phyloP scores from a whole-genome alignment of 1,284 basidiomycete species.

The Thelephora terrestris region DNA sequence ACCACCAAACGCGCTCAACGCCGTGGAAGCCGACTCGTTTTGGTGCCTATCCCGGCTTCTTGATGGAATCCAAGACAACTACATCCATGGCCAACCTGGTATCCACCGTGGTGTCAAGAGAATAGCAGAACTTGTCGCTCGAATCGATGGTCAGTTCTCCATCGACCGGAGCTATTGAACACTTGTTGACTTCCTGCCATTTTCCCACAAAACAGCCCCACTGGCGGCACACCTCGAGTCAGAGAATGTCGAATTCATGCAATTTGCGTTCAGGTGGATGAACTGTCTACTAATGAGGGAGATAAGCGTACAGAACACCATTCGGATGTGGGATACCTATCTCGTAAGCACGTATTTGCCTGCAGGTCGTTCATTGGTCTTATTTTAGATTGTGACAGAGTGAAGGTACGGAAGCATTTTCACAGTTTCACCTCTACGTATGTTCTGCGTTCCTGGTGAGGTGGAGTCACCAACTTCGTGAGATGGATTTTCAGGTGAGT shows the following conservation, averaged over 20 bases:
- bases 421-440: constrained; percentile 94
- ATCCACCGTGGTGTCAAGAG: constrained; percentile 86
- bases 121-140: constrained; percentile 86
- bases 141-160: constrained; percentile 73
- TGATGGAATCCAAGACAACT: constrained; percentile 96
- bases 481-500: constrained; percentile 93
- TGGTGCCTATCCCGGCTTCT: constrained; percentile 92
- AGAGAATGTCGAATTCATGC: constrained; percentile 95
- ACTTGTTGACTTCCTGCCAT: not conserved
- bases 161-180: not conserved
- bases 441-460: constrained; percentile 90
- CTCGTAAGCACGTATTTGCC: constrained; percentile 47
- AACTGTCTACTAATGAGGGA: constrained; percentile 96
- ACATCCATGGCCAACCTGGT: constrained; percentile 90
- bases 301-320: constrained; percentile 89
- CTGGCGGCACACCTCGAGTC: constrained; percentile 74
- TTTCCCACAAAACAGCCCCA: constrained; percentile 41
- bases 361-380: not conserved
- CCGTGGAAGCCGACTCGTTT: constrained; percentile 91
- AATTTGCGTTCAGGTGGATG: constrained; percentile 99
- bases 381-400: constrained; percentile 41
- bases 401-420: constrained; percentile 91
- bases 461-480: constrained; percentile 82
- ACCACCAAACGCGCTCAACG: constrained; percentile 59
- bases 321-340: constrained; percentile 99